These are phyloP conservation scores for Aureobasidium sp. DNA, from an alignment of 2,329 filamentous ascomycete genomes.

Conservation along the genomic window DNA sequence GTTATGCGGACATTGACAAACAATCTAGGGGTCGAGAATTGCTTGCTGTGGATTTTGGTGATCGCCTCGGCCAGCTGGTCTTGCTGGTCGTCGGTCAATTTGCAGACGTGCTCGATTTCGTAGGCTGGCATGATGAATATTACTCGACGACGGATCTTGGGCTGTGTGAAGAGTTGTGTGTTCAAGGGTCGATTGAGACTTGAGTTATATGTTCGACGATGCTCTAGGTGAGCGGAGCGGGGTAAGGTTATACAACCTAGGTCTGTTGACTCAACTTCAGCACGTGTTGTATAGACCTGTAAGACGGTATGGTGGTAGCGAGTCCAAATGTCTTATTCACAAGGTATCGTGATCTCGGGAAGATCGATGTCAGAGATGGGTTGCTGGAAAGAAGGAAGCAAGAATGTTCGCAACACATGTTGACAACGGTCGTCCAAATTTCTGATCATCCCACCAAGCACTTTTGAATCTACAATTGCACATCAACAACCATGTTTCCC, in stretches of 20 bases:
- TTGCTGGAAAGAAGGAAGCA: neutral
- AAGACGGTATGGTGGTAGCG: too few relatives aligned
- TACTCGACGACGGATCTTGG: rapidly evolving
- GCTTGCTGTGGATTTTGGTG: constrained; percentile 33
- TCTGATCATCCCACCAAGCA: neutral
- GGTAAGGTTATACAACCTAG: neutral
- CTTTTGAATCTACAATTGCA: neutral
- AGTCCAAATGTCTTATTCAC: too few relatives aligned
- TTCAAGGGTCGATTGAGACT: neutral
- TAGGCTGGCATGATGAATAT: constrained; percentile 35
- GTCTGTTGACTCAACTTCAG: neutral
- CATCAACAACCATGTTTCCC: constrained; percentile 5
- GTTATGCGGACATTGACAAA: constrained; percentile 39
- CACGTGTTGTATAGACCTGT: neutral
- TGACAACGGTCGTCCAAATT: neutral
- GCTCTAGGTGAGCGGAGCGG: constrained; percentile 6
- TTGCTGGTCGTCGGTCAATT: constrained; percentile 28
- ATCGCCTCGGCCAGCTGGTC: constrained; percentile 32
- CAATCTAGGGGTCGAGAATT: constrained; percentile 33
- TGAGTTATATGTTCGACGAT: too few relatives aligned
- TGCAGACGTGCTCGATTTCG: constrained; percentile 32
- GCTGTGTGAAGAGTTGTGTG: neutral
- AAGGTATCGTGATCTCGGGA: too few relatives aligned
- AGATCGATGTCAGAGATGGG: too few relatives aligned
- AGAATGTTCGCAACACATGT: neutral